Conservation (phyloP, 441 rosid genomes). For the Dalechampia spathulata region DNA sequence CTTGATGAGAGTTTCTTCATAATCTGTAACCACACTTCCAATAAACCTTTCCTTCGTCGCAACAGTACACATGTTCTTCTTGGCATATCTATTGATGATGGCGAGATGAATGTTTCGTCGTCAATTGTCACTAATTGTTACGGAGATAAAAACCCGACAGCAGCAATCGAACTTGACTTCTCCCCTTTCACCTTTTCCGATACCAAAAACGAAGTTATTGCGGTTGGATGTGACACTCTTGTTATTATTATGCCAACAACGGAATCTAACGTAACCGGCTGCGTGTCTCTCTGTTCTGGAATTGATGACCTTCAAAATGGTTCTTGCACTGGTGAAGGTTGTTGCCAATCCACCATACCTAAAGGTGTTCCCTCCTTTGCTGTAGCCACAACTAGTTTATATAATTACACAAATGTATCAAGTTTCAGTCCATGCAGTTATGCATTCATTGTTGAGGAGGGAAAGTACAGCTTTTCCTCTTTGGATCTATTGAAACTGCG, state of each 20-base stretch:
- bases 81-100: background rate
- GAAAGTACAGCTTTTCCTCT: constrained; percentile 17
- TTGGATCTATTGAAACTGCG: background rate
- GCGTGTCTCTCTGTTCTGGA: background rate
- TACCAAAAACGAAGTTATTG: background rate
- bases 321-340: background rate
- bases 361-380: background rate
- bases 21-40: background rate
- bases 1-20: background rate
- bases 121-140: background rate
- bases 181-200: too few relatives aligned
- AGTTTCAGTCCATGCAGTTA: constrained; percentile 23
- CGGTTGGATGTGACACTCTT: background rate
- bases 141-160: too few relatives aligned
- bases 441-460: constrained; percentile 28
- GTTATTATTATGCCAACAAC: background rate
- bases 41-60: background rate
- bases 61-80: background rate
- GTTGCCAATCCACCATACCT: background rate
- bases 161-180: too few relatives aligned
- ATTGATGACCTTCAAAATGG: background rate
- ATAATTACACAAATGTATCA: background rate
- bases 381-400: too few relatives aligned
- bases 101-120: background rate
- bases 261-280: background rate